phyloP scores from a whole-genome alignment of 768 basidiomycete genomes.

The Astraeus odoratus region DNA sequence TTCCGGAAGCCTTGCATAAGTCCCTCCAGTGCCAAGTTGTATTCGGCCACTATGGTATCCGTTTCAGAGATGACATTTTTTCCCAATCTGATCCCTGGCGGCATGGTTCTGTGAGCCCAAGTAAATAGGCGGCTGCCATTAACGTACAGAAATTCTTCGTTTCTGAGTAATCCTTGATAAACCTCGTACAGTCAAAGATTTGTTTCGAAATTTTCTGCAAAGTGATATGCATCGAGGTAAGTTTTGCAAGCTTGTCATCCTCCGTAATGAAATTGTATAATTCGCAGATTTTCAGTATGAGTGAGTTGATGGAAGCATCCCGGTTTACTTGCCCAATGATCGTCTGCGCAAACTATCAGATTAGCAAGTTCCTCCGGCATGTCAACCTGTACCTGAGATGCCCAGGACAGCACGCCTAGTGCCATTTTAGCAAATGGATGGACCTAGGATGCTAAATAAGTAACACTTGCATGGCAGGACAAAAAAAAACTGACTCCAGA shows the following conservation, averaged over 20 bases:
- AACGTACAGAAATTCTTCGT: too few species aligned
- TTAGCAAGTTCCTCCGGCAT: neutral
- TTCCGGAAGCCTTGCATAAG: too few species aligned
- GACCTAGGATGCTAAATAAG: neutral
- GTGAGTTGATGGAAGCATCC: neutral
- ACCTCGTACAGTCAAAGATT: conserved; percentile 21
- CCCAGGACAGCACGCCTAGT: neutral
- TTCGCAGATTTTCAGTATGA: neutral
- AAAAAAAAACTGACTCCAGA: neutral
- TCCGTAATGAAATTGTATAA: conserved; percentile 1
- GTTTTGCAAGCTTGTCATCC: neutral
- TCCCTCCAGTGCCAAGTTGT: too few species aligned
- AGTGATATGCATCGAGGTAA: neutral
- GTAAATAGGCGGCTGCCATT: too few species aligned
- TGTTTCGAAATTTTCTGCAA: conserved; percentile 8
- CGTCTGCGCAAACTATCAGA: neutral
- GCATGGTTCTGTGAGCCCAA: too few species aligned
- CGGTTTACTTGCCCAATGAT: neutral
- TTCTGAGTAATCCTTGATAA: conserved; percentile 21
- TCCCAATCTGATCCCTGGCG: too few species aligned
- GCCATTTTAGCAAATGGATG: conserved; percentile 6
- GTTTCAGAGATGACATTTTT: too few species aligned
- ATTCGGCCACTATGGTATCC: too few species aligned
- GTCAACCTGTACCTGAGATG: neutral
- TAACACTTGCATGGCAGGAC: neutral